Conservation (phyloP, 2,329 filamentous ascomycete species). For the Thielaviopsis euricoi region DNA sequence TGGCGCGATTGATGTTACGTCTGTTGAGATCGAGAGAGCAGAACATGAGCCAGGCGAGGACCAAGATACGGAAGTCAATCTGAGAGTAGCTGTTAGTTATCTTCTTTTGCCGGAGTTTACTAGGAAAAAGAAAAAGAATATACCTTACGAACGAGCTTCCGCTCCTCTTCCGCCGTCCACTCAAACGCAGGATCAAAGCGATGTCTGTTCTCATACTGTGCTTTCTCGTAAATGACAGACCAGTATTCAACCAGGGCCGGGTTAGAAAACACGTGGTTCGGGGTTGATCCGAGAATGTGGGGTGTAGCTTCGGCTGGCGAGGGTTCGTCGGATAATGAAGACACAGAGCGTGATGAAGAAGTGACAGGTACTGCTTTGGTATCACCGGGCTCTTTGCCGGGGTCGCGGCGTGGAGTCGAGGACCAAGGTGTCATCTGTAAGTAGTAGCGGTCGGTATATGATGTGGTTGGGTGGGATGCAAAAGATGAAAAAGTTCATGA, state of each 20-base stretch:
- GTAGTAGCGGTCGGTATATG: neutral
- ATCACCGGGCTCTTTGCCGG: neutral
- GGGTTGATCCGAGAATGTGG: conserved; percentile 13
- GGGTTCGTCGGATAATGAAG: conserved; percentile 5
- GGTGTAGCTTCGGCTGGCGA: conserved; percentile 17
- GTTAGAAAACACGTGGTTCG: conserved; percentile 33
- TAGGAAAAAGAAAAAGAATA: neutral
- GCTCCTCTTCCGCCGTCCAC: conserved; percentile 33
- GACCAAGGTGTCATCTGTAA: neutral
- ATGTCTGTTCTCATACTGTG: conserved; percentile 42
- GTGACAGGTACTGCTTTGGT: neutral
- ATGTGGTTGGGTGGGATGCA: neutral
- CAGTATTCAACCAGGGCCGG: conserved; percentile 36
- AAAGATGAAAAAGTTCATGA: neutral
- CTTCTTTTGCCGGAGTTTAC: no score
- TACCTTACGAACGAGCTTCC: conserved; percentile 24
- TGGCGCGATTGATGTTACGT: conserved; percentile 28
- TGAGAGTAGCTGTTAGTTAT: neutral
- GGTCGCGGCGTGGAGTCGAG: neutral
- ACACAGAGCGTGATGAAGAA: neutral
- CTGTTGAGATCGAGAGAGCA: conserved; percentile 29
- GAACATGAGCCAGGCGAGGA: conserved; percentile 31
- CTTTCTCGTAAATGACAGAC: conserved; percentile 35
- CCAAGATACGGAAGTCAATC: conserved; percentile 6
- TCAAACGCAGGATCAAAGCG: conserved; percentile 31